These are phyloP conservation scores for Colletotrichum costaricense DNA, from an alignment of 2,329 filamentous ascomycete genomes.

Conservation along the genomic window DNA sequence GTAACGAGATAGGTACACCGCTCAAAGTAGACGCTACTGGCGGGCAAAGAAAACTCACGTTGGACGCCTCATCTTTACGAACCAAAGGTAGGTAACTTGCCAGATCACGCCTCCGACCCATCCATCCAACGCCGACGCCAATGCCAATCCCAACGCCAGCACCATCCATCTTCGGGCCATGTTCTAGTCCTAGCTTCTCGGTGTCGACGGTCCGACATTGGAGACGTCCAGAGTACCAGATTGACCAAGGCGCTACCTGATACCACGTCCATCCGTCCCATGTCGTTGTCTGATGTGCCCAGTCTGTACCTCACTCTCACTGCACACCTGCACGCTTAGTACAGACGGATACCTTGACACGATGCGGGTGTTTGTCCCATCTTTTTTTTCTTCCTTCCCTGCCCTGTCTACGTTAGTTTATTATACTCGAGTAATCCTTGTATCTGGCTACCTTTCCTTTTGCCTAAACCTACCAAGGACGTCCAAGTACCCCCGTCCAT, in stretches of 20 bases:
- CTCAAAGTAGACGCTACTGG: neutral
- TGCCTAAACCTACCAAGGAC: constrained; percentile 21
- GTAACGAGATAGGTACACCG: neutral
- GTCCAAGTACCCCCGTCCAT: neutral
- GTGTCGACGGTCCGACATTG: constrained; percentile 64
- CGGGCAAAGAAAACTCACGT: neutral
- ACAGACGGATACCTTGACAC: neutral
- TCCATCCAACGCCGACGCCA: neutral
- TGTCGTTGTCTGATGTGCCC: neutral
- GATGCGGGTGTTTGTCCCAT: constrained; percentile 29
- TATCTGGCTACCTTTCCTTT: constrained; percentile 8
- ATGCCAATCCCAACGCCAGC: neutral
- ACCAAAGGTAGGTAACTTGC: neutral
- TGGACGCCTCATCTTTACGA: neutral
- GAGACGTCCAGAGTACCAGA: constrained; percentile 38
- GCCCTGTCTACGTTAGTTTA: neutral
- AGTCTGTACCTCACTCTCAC: neutral
- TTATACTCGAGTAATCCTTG: neutral
- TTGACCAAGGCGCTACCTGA: constrained; percentile 33
- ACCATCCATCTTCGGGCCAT: constrained; percentile 37
- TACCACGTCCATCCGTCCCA: constrained; percentile 1
- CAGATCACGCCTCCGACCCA: neutral
- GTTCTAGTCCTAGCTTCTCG: constrained; percentile 52
- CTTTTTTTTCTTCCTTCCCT: neutral
- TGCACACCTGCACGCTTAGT: too few relatives aligned